Evolutionary conservation across 1,139 yeast genomes (phyloP).

Genomic region (Arxiozyma heterogenica): DNA sequence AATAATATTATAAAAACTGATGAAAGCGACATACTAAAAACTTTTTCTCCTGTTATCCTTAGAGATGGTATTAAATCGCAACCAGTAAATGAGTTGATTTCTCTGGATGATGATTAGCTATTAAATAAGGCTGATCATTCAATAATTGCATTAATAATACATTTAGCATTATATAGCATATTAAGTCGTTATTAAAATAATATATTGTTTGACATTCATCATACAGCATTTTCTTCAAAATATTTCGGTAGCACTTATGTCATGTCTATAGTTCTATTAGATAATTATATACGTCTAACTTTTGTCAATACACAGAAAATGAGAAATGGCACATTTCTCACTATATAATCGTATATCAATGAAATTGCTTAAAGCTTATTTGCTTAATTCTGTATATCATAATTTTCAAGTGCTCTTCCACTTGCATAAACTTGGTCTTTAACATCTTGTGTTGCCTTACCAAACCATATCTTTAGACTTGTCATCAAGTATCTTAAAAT

Average conservation of each 20-base stretch:
- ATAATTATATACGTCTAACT: not conserved
- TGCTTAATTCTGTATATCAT: conserved; percentile 18
- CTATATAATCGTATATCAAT: not conserved
- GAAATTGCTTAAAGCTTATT: not conserved
- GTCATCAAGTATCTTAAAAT: conserved; percentile 1
- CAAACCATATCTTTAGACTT: conserved; percentile 14
- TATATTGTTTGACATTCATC: not conserved
- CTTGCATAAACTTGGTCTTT: conserved; percentile 53
- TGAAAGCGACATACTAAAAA: not conserved
- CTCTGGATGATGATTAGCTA: conserved; percentile 4
- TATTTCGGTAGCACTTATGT: not conserved
- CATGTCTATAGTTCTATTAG: not conserved
- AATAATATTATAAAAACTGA: not conserved
- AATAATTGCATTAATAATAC: not conserved
- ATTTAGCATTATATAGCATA: conserved; percentile 1
- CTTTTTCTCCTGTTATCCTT: not conserved
- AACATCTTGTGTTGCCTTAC: conserved; percentile 34
- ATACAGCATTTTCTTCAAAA: not conserved
- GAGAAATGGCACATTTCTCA: not conserved
- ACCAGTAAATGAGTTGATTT: not conserved
- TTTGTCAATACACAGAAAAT: no score
- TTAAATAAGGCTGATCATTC: not conserved
- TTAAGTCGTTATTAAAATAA: not conserved
- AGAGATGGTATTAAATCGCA: not conserved
- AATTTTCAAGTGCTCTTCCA: conserved; percentile 54